phyloP scores from a whole-genome alignment of 1,284 basidiomycete species.

The Pseudozyma tsukubaensis region DNA sequence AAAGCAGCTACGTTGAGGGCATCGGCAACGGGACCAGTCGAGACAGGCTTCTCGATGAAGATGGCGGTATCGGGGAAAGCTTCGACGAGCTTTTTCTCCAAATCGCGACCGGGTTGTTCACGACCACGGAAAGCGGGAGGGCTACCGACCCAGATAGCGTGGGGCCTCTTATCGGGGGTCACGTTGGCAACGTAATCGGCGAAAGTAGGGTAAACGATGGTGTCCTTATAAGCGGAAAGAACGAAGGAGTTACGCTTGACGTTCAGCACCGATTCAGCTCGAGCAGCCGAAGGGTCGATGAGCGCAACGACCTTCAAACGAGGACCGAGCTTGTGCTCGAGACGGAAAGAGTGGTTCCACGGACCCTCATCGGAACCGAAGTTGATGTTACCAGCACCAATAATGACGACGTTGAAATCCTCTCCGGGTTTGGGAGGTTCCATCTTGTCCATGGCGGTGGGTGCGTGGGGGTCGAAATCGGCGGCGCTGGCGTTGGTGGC shows the following conservation, averaged over 20 bases:
- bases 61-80: conserved; percentile 79
- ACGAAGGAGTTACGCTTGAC: conserved; percentile 96
- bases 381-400: conserved; percentile 67
- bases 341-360: conserved; percentile 68
- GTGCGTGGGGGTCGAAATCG: conserved; percentile 61
- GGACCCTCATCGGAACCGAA: conserved; percentile 67
- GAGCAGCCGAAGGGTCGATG: conserved; percentile 88
- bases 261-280: conserved; percentile 82
- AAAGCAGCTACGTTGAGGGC: conserved; percentile 69
- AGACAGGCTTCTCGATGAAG: conserved; percentile 94
- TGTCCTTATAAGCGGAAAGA: conserved; percentile 89
- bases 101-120: conserved; percentile 76
- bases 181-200: conserved; percentile 84
- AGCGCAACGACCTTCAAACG: conserved; percentile 95
- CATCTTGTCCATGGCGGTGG: conserved; percentile 68
- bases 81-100: conserved; percentile 90
- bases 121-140: conserved; percentile 86
- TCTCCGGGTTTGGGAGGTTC: conserved; percentile 64
- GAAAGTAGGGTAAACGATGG: conserved; percentile 85
- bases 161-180: conserved; percentile 71
- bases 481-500: conserved; percentile 11
- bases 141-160: conserved; percentile 87
- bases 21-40: conserved; percentile 78
- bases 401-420: conserved; percentile 68
- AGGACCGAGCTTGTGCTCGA: conserved; percentile 83